Evolutionary conservation across 192 early-diverging fungal genomes (phyloP), one percentile per base, ranked within the genome.

Genomic region (Podila epigama): DNA sequence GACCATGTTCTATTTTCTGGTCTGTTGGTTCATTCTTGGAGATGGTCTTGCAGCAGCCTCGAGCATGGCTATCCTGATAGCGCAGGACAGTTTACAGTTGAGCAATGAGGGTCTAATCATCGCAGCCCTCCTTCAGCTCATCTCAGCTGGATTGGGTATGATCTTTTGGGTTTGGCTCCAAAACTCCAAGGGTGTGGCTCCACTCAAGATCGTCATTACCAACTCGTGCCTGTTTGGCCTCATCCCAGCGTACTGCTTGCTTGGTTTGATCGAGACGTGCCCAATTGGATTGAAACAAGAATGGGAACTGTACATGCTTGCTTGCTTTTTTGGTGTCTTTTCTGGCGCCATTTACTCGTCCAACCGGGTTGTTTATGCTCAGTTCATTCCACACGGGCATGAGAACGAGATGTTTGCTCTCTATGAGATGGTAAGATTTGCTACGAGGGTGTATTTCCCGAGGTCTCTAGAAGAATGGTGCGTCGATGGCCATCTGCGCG

Each of bases 21-120:
- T 89, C 18, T 81, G 85, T 5, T 93, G 89, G 85, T 91, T 92
- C 65, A 79, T 92, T 63, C 87, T 88, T 57, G 82, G 88, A 2
- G 92, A 93, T 58, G 88, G 82, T 11, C 85, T 90, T 20, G 84
- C 58, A 15, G 87, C 90, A 1, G 73, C 88, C 1, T 79, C 66
- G 44, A 84, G 82, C 48, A 85, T 86, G 70, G 86, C 84, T 39
- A 82, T 86, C 16, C 69, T 90, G 39, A 92, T 81, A 66, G 87
- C 78, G 8, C 87, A 83, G 34, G 70, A 70, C 18, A 66, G 83
- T 33, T 71, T 93, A 36, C 82, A 83, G 39, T 67, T 83, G 29
- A 69, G 68, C 3, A 73, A 70, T 25, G 69, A 64, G 9, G 61
- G 82, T 12, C 78, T 91, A 41, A 69, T 87, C 7, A 84, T 81